These are phyloP conservation scores for Cordyceps fumosorosea DNA, from an alignment of 2,329 filamentous ascomycete species.

Conservation along the genomic window DNA sequence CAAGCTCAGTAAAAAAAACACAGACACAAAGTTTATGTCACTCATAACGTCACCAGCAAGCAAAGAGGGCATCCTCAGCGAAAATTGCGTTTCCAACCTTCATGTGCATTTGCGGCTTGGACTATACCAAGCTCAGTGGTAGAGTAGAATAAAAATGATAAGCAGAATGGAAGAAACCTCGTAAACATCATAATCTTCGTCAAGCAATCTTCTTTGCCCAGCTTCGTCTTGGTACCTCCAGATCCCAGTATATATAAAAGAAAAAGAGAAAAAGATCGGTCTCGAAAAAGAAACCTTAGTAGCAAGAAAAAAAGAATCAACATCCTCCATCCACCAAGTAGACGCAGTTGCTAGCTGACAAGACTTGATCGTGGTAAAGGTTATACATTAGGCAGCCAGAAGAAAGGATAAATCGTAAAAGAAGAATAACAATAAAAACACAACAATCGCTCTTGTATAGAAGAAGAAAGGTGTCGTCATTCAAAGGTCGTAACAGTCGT, in stretches of 20 bases:
- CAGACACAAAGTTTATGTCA: no score
- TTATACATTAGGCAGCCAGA: background rate
- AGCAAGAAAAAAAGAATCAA: background rate
- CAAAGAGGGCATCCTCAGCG: no score
- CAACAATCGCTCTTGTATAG: constrained; percentile 9
- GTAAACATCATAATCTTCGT: constrained; percentile 10
- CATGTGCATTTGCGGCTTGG: background rate
- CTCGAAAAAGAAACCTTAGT: background rate
- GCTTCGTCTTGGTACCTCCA: constrained; percentile 12
- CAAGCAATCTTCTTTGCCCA: constrained; percentile 12
- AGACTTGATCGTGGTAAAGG: background rate
- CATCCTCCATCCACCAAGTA: background rate
- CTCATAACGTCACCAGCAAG: background rate
- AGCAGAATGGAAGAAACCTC: background rate
- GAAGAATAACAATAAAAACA: constrained; percentile 13
- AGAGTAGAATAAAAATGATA: background rate
- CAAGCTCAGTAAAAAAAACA: no score
- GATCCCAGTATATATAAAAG: constrained; percentile 3
- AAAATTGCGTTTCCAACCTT: background rate
- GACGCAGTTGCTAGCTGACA: background rate
- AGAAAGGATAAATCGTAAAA: constrained; percentile 6
- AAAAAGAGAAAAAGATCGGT: background rate
- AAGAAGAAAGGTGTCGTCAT: constrained; percentile 1
- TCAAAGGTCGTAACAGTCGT: constrained; percentile 6
- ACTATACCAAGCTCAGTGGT: background rate